Evolutionary conservation across 1,284 basidiomycete species (phyloP), one percentile per base, ranked within the genome.

Genomic region (Tranzscheliella williamsii): DNA sequence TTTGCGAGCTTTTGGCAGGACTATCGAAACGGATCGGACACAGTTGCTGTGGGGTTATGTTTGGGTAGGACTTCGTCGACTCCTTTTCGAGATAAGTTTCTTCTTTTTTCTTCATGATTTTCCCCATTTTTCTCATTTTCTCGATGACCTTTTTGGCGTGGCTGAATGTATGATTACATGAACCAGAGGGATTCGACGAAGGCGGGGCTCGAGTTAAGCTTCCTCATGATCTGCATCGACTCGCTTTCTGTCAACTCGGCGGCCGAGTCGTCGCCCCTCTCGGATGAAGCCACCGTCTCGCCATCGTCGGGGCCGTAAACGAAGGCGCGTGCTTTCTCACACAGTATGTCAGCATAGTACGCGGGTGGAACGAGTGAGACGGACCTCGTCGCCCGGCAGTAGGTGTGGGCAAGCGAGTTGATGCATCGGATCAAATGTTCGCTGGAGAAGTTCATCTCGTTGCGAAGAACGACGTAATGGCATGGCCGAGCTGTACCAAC

Each of bases 261-360:
- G 21, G 34, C 16, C 2, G 4, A 20, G 1, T 33, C 21, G 12
- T 27, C 38, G n/a, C 42, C 26, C 15, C 44, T 26, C 15, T 30
- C 22, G 1, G 46, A 42, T 9, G 53, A 57, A 1, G 29, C 43
- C 2, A 40, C 24, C 15, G 57, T 50, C 16, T 38, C 42, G 17
- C 26, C 39, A 16, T 54, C 63, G 22, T 76, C 75, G 38, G 76
- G 76, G 21, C 43, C 63, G 45, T 78, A 79, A 8, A 79, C 70
- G 40, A 79, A 71, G 39, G 74, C 71, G 17, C 80, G 70, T 16
- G 72, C 78, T 61, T 80, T 79, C 33, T 75, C 76, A 16, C 77
- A 78, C 32, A 80, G 73, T 20, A 81, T 67, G 76, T 80, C 79
- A 24, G 80, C 79, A 43, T 80, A 80, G 70, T 80, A 80, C 3